Evolutionary conservation across 257 asterid genomes (phyloP), one percentile per base, ranked within the genome.

Genomic region (Thymus quinquecostatus): DNA sequence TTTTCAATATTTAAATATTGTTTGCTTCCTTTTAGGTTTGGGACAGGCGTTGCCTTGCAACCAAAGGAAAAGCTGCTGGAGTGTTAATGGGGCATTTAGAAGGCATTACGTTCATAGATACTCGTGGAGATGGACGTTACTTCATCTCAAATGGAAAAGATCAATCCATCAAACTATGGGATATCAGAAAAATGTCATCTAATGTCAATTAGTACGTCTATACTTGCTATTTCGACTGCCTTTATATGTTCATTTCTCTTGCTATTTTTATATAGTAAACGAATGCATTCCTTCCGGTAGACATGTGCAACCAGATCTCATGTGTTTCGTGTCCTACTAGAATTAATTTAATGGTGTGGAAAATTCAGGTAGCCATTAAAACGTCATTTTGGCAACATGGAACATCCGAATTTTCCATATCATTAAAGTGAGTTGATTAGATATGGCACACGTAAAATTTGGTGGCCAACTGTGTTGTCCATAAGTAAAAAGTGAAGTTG

Each of bases 91-190:
- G 99, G 55, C 99, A 94, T 81, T 64, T 91, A 71, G 99, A 94
- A 85, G 99, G 99, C 79, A 69, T 94, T 60, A 91, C 99, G 21
- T 86, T 75, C 78, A 82, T 94, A 53, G 97, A 94, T 76, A 82
- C 95, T 28, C 97, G 99, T 66, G 99, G 97, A 72, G 99, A 94
- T 75, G 97, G 99, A 32, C 97, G 97, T 8, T 88, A 94, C 77
- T 79, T 94, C 33, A 91, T 94, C 80, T 94, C 99, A 29, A 94
- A 94, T 76, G 97, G 97, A 69, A 94, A 94, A 76, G 97, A 94
- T 77, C 99, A 94, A 78, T 80, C 88, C 66, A 85, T 89, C 79
- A 94, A 94, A 70, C 97, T 94, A 30, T 94, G 97, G 99, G 99
- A 94, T 79, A 86, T 91, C 62, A 78, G 97, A 64, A 94, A 91